phyloP scores from a whole-genome alignment of 306 rosid species.

The Prunus mume region DNA sequence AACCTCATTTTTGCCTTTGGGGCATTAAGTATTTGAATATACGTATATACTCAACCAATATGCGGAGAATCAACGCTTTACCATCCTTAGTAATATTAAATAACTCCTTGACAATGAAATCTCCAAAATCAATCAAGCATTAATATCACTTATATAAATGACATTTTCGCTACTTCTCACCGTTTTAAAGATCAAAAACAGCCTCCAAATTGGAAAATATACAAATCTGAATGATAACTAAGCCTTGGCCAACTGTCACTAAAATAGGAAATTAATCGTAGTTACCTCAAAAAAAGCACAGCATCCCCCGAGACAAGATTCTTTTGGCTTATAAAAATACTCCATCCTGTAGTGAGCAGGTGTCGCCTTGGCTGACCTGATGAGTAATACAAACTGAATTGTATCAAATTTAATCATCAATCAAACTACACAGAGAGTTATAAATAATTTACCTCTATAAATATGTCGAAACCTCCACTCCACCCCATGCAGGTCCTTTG shows the following conservation, averaged over 20 bases:
- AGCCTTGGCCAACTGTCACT: slow-evolving; percentile 6
- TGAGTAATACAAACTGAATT: slow-evolving; percentile 25
- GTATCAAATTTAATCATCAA: slow-evolving; percentile 19
- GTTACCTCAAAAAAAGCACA: slow-evolving; percentile 85
- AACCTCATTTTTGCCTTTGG: neutral
- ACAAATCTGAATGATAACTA: neutral
- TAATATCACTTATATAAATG: neutral
- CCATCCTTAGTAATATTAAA: neutral
- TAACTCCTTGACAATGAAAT: neutral
- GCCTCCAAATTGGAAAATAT: slow-evolving; percentile 4
- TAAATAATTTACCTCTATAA: slow-evolving; percentile 62
- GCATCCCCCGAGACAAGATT: slow-evolving; percentile 95
- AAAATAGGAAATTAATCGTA: neutral
- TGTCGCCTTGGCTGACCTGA: slow-evolving; percentile 99
- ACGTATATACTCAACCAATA: neutral
- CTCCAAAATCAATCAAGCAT: neutral
- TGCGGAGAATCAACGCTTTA: neutral
- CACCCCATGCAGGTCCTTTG: slow-evolving; percentile 88
- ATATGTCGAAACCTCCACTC: slow-evolving; percentile 94
- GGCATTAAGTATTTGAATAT: neutral
- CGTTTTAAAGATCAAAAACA: neutral
- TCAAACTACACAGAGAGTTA: slow-evolving; percentile 19
- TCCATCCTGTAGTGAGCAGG: slow-evolving; percentile 97
- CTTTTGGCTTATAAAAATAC: slow-evolving; percentile 92
- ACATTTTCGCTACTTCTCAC: neutral